These are phyloP conservation scores for Acacia pycnantha DNA, from an alignment of 331 rosid species.

Conservation along the genomic window DNA sequence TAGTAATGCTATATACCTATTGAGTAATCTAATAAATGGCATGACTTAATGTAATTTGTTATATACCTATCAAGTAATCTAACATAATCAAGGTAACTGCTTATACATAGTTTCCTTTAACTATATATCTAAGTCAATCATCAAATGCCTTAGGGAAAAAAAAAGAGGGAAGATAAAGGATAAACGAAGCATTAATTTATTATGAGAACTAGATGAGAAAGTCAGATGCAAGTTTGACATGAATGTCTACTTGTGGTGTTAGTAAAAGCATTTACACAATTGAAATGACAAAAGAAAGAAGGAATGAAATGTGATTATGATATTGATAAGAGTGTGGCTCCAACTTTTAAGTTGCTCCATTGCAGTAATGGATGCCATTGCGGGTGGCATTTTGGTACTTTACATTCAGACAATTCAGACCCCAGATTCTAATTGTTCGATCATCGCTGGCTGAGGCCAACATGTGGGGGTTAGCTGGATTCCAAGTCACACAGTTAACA, in stretches of 20 bases:
- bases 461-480: constrained; percentile 93
- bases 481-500: constrained; percentile 96
- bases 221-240: constrained; percentile 62
- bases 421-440: constrained; percentile 95
- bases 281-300: constrained; percentile 51
- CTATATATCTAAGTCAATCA: background rate
- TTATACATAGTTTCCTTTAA: background rate
- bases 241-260: constrained; percentile 63
- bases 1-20: background rate
- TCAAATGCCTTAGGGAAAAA: background rate
- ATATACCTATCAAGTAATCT: background rate
- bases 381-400: constrained; percentile 53
- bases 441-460: constrained; percentile 97
- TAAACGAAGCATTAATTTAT: constrained; percentile 39
- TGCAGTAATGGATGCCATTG: constrained; percentile 86
- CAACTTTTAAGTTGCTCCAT: constrained; percentile 66
- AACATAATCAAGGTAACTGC: background rate
- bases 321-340: constrained; percentile 27
- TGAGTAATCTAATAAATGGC: background rate
- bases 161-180: background rate
- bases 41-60: background rate
- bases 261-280: constrained; percentile 56
- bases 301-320: constrained; percentile 45
- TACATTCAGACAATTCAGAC: constrained; percentile 56
- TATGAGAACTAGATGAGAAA: constrained; percentile 43